Conservation (phyloP, 768 basidiomycete species). For the Mycena kentingensis region DNA sequence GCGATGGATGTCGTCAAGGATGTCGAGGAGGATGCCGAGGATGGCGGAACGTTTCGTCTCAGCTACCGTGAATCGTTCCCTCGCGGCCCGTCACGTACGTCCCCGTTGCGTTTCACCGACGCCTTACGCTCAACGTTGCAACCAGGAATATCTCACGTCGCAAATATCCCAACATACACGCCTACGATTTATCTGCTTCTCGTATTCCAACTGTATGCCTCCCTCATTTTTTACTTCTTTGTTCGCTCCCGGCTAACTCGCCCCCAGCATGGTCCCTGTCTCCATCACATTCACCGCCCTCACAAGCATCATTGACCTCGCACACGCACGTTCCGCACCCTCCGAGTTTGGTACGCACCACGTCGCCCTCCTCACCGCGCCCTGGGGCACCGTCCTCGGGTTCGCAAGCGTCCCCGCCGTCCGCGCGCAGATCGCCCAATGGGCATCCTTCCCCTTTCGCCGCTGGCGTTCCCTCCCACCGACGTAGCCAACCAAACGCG, state of each 20-base stretch:
- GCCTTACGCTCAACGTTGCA: background rate
- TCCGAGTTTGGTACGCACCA: background rate
- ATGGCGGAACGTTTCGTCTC: slow-evolving; percentile 4
- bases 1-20: slow-evolving; percentile 8
- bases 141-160: slow-evolving; percentile 9
- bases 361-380: background rate
- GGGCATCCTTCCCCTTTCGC: too few species aligned
- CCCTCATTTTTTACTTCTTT: background rate
- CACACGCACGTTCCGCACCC: background rate
- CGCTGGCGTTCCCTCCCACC: background rate
- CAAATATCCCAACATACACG: background rate
- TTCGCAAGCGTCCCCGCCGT: slow-evolving; percentile 5
- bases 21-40: slow-evolving; percentile 8
- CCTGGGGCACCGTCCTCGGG: background rate
- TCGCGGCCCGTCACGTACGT: slow-evolving; percentile 6
- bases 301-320: background rate
- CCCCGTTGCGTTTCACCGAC: background rate
- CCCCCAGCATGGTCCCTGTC: background rate
- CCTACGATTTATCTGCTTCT: slow-evolving; percentile 5
- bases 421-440: background rate
- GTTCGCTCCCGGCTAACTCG: background rate
- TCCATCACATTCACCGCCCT: background rate
- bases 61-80: slow-evolving; percentile 11
- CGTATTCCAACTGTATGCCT: slow-evolving; percentile 3
- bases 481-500: background rate